phyloP scores from a whole-genome alignment of 176 grass and related monocot species.

The Aegilops sharonensis region DNA sequence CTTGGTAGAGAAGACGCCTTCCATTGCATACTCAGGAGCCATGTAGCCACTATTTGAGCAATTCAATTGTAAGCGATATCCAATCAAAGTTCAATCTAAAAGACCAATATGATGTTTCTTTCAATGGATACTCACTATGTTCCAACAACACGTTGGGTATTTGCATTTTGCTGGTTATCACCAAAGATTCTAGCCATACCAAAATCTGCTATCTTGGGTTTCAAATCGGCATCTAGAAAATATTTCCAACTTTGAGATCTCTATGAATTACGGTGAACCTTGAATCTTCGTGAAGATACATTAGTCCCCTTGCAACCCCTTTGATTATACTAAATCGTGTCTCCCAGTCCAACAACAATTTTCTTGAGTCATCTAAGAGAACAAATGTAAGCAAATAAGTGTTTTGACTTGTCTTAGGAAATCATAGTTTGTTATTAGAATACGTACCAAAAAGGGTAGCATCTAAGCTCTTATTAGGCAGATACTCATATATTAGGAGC shows the following conservation, averaged over 20 bases:
- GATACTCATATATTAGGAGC: too few relatives aligned
- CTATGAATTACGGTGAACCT: constrained; percentile 46
- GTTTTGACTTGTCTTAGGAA: neutral
- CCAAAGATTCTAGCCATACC: constrained; percentile 54
- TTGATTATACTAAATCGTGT: constrained; percentile 43
- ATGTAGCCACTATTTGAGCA: too few relatives aligned
- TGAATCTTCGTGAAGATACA: constrained; percentile 63
- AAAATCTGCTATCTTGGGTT: constrained; percentile 49
- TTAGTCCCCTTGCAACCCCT: too few relatives aligned
- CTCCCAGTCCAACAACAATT: constrained; percentile 25
- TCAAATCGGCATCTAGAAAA: constrained; percentile 47
- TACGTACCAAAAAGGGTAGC: too few relatives aligned
- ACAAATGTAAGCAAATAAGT: too few relatives aligned
- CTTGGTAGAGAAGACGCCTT: constrained; percentile 42
- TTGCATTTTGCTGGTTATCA: neutral
- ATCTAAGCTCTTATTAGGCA: too few relatives aligned
- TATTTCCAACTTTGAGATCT: constrained; percentile 39
- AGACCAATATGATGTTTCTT: neutral
- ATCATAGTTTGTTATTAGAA: too few relatives aligned
- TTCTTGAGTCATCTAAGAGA: neutral
- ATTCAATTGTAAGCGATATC: too few relatives aligned
- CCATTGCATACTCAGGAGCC: constrained; percentile 64
- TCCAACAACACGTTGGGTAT: neutral
- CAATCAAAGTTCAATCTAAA: too few relatives aligned
- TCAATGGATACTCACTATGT: neutral